Evolutionary conservation across 352 stramenopile species (phyloP), one percentile per base, ranked within the genome.

Genomic region (Phytophthora kernoviae): DNA sequence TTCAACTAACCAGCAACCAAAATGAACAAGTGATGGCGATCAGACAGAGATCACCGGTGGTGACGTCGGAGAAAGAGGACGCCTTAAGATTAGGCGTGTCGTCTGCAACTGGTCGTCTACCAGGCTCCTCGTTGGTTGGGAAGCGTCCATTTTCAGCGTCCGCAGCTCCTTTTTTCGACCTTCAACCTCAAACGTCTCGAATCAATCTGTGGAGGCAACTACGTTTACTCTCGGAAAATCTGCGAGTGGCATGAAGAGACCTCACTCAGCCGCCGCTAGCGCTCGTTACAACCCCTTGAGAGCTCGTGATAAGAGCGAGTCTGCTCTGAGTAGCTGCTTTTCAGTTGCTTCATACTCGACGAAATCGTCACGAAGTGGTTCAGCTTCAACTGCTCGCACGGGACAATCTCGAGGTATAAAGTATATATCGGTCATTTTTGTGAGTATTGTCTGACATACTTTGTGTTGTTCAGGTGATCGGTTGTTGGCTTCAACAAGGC

Each of bases 81-180:
- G 10, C n/a, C 15, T n/a, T 60, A 14, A 49, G 63, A 33, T 30
- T 46, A 8, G 58, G 58, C 11, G 17, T 36, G 2, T 15, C 20
- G n/a, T 37, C 34, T 9, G 33, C 33, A 33, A n/a, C 34, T 30
- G 22, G 2, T 4, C 44, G 44, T 26, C 26, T 27, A 9, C 8
- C 27, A 4, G 14, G 20, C 24, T 46, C 15, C 3, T 45, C 39
- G 14, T 17, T 30, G 15, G 17, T 14, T 10, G 14, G n/a, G 3
- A 72, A 58, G n/a, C 40, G 63, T 4, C 63, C 63, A 1, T 72
- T 68, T 56, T 72, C 63, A 42, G 63, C 63, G 18, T 33, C 50
- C 14, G 20, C 49, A 22, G 50, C 49, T n/a, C 24, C 24, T 55
- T 58, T 48, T n/a, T 34, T 26, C 62, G 32, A 0, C 41, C 45